Evolutionary conservation across 257 asterid species (phyloP), one percentile per base, ranked within the genome.

Genomic region (Solanum raphanifolium): DNA sequence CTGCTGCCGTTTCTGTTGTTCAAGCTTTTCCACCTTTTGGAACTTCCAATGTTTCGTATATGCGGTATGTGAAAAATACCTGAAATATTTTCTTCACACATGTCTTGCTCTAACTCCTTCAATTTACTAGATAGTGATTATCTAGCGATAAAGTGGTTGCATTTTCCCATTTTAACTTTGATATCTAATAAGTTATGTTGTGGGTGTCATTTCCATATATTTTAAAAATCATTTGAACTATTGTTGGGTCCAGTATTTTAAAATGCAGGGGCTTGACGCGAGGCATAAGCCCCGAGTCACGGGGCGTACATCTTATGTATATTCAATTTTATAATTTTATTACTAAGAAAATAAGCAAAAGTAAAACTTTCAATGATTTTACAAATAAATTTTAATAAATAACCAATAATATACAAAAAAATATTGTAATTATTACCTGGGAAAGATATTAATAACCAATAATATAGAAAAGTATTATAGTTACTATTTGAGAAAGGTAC

Each of bases 21-120:
- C 94, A 89, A 87, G 87, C 93, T 81, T 91, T 73, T 86, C 95
- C 98, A 81, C 95, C 95, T 82, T 89, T 83, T 86, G 93, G 92
- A 87, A 86, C 90, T 85, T 92, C 92, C 62, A 92, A 89, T 90
- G 91, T 93, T 62, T 94, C 88, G 79, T 92, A 93, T 88, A 88
- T 96, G 91, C 87, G 98, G 99, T 97, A 94, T 46, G 98, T 66
- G 65, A 85, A 86, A 43, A 58, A 88, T 29, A 27, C 69, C 31
- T 82, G 43, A 48, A 82, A 10, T 82, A 82, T 48, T 48, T 82
- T 46, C 43, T 55, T 82, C 65, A 82, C 31, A 20, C 85, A 31
- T 15, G 21, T 82, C 86, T 81, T 46, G 29, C 65, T 46, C 68
- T 18, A 18, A 46, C 66, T 81, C 68, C 65, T 23, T 36, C 55